These are phyloP conservation scores for Schizopora paradoxa DNA, from an alignment of 1,284 basidiomycete genomes.

Conservation along the genomic window DNA sequence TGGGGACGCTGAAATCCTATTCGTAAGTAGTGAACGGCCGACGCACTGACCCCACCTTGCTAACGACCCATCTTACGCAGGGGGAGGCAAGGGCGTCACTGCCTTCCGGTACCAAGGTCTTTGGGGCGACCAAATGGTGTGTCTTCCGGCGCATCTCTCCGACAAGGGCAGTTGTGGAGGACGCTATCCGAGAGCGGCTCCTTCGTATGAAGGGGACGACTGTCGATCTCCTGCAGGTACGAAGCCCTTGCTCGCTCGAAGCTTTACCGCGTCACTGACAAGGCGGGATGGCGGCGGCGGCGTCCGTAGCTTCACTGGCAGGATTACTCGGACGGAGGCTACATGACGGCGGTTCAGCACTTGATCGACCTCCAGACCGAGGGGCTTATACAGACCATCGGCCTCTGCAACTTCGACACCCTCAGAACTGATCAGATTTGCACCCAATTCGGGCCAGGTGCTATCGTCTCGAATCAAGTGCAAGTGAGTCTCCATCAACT, in stretches of 20 bases:
- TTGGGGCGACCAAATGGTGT: conserved; percentile 81
- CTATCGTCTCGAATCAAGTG: conserved; percentile 76
- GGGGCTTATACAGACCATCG: conserved; percentile 60
- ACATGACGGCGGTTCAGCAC: conserved; percentile 56
- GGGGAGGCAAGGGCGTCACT: conserved; percentile 58
- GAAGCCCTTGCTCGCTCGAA: conserved; percentile 4
- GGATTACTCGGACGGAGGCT: conserved; percentile 66
- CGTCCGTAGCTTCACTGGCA: conserved; percentile 70
- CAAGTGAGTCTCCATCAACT: conserved; percentile 45
- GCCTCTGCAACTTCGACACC: conserved; percentile 78
- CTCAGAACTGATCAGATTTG: conserved; percentile 74
- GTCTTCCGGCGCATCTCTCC: conserved; percentile 56
- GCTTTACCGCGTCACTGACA: not conserved
- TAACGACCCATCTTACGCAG: conserved; percentile 32
- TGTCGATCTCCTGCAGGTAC: conserved; percentile 70
- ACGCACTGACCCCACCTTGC: conserved; percentile 17
- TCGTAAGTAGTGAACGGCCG: conserved; percentile 40
- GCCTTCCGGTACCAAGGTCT: conserved; percentile 36
- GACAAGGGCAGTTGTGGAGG: conserved; percentile 51
- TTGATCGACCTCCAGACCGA: conserved; percentile 56
- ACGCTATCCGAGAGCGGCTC: conserved; percentile 66
- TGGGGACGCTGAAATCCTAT: conserved; percentile 72
- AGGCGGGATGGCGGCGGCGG: not conserved
- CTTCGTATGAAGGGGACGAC: conserved; percentile 41
- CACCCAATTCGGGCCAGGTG: conserved; percentile 57